Conservation (phyloP, 2,329 filamentous ascomycete species). For the Zymoseptoria tritici region DNA sequence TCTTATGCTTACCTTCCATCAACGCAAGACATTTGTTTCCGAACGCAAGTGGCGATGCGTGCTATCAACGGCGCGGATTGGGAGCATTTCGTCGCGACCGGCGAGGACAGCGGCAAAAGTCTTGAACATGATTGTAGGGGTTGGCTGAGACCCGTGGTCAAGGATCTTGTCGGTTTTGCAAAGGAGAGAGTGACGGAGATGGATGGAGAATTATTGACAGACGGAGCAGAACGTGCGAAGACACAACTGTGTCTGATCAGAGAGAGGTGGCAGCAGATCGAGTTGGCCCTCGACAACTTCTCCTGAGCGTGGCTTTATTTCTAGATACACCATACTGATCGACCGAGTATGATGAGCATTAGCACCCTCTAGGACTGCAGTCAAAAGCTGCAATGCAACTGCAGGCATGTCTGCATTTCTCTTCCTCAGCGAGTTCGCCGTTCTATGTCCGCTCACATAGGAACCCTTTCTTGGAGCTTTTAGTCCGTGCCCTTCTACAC, state of each 20-base stretch:
- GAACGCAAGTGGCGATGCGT: constrained; percentile 39
- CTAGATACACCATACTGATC: not conserved
- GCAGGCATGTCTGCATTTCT: too few relatives aligned
- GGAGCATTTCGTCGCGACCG: constrained; percentile 32
- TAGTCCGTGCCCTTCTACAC: too few relatives aligned
- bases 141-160: constrained; percentile 18
- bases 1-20: constrained; percentile 27
- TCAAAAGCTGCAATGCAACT: too few relatives aligned
- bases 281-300: constrained; percentile 11
- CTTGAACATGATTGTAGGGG: constrained; percentile 19
- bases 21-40: constrained; percentile 34
- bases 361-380: too few relatives aligned
- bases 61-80: constrained; percentile 31
- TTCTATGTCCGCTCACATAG: too few relatives aligned
- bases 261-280: constrained; percentile 34
- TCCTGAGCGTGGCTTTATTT: not conserved
- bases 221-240: constrained; percentile 1
- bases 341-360: too few relatives aligned
- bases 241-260: constrained; percentile 16
- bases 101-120: constrained; percentile 27
- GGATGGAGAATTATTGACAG: not conserved
- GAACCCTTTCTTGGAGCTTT: too few relatives aligned
- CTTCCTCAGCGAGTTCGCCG: too few relatives aligned
- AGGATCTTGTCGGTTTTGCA: constrained; percentile 14
- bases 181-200: constrained; percentile 16